A percentile compares a stretch with the other conserved stretches of the same genome.
Evolutionary conservation across 192 early-diverging fungal genomes (phyloP).

Genomic region (Coemansia reversa): DNA sequence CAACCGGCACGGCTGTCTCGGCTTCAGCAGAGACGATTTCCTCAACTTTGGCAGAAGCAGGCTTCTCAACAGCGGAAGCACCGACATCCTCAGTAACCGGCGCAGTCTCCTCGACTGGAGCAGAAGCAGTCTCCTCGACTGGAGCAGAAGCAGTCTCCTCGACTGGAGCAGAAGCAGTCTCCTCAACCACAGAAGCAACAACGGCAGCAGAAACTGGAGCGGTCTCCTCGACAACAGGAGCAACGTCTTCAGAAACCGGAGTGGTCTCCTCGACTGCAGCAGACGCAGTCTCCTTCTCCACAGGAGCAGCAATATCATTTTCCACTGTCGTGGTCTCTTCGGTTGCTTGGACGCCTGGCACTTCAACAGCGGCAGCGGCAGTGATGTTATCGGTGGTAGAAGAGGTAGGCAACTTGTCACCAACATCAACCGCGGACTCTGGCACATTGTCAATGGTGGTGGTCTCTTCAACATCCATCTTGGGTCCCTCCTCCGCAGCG

Average conservation of each 20-base stretch:
- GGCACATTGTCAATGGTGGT: constrained; percentile 7
- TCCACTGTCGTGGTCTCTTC: constrained; percentile 8
- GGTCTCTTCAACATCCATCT: constrained; percentile 3
- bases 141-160: not conserved
- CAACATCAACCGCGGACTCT: not conserved
- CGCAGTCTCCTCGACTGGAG: not conserved
- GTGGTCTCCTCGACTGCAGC: not conserved
- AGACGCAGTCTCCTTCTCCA: constrained; percentile 1
- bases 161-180: not conserved
- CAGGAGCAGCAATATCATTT: not conserved
- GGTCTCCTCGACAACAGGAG: not conserved
- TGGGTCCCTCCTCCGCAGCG: not conserved
- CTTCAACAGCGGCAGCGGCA: constrained; percentile 4
- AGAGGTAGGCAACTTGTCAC: constrained; percentile 13
- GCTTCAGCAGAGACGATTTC: constrained; percentile 4
- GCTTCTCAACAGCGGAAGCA: constrained; percentile 13
- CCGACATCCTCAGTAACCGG: constrained; percentile 3
- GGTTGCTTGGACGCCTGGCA: not conserved
- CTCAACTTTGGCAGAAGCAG: not conserved
- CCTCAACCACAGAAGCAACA: no score
- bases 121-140: constrained; percentile 4
- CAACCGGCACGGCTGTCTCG: constrained; percentile 5
- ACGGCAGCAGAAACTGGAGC: constrained; percentile 1
- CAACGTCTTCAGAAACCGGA: no score
- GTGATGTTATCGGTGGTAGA: constrained; percentile 3